phyloP scores from a whole-genome alignment of 2,329 filamentous ascomycete species.

The Penicillium sp. region DNA sequence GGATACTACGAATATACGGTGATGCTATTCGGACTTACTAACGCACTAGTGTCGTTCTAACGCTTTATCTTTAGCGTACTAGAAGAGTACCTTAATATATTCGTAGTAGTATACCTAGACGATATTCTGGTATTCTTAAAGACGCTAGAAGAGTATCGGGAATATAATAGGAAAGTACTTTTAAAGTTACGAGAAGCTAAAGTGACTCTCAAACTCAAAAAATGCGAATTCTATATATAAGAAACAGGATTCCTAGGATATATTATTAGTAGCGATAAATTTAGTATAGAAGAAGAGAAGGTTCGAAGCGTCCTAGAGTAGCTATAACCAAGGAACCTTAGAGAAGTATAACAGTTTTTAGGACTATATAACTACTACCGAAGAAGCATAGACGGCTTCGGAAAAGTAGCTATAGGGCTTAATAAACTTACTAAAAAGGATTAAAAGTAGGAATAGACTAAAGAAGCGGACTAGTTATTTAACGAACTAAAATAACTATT shows the following conservation, averaged over 20 bases:
- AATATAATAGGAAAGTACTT: background rate
- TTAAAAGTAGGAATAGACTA: background rate
- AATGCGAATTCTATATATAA: background rate
- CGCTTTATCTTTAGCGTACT: conserved; percentile 1
- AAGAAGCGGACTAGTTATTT: background rate
- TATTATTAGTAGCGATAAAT: background rate
- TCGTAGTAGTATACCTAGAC: background rate
- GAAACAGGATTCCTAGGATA: background rate
- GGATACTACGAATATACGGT: conserved; percentile 3
- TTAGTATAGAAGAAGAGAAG: conserved; percentile 4
- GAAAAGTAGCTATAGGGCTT: background rate
- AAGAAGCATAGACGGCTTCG: background rate
- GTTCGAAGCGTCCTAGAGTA: background rate
- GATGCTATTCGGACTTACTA: conserved; percentile 2
- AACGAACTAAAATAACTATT: background rate
- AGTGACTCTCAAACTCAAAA: conserved; percentile 3
- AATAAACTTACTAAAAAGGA: background rate
- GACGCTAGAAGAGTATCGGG: no score
- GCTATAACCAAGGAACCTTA: background rate
- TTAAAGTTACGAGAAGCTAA: background rate
- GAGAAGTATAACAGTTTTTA: background rate
- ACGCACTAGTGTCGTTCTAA: background rate
- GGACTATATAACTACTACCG: background rate
- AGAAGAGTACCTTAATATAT: background rate
- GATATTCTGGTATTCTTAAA: background rate